Evolutionary conservation across 1,139 yeast genomes (phyloP).

Genomic region (Eremothecium gossypii): DNA sequence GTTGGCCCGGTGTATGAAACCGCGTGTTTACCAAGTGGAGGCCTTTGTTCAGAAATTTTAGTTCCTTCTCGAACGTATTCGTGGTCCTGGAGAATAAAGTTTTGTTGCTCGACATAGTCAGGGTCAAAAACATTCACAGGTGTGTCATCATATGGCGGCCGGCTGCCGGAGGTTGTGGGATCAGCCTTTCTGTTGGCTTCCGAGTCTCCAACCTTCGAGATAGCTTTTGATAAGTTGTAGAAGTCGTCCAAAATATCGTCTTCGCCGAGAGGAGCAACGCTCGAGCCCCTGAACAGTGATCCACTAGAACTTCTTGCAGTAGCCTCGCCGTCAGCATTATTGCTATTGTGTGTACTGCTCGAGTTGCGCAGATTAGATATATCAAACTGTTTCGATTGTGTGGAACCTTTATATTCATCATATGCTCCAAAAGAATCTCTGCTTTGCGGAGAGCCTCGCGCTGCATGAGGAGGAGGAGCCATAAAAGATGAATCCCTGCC

Average conservation of each 20-base stretch:
- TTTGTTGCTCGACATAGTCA: conserved; percentile 25
- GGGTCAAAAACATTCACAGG: conserved; percentile 26
- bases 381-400: conserved; percentile 18
- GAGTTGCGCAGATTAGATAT: conserved; percentile 22
- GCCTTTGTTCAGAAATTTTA: background rate
- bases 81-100: background rate
- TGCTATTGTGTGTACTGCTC: conserved; percentile 13
- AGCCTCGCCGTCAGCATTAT: conserved; percentile 6
- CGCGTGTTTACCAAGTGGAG: background rate
- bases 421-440: conserved; percentile 17
- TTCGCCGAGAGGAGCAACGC: conserved; percentile 7
- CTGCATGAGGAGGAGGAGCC: background rate
- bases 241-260: conserved; percentile 13
- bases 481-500: conserved; percentile 4
- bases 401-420: conserved; percentile 22
- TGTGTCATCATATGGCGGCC: background rate
- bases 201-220: conserved; percentile 3
- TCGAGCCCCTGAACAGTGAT: conserved; percentile 5
- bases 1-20: background rate
- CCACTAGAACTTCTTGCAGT: conserved; percentile 4
- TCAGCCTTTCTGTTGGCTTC: background rate
- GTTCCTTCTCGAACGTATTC: background rate
- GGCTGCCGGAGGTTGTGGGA: background rate
- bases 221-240: conserved; percentile 11
- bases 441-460: background rate